Percentiles rank a stretch among this genome's conserved stretches.
Evolutionary conservation across 108 stramenopile genomes (phyloP).

Genomic region (Discostella pseudostelligera): DNA sequence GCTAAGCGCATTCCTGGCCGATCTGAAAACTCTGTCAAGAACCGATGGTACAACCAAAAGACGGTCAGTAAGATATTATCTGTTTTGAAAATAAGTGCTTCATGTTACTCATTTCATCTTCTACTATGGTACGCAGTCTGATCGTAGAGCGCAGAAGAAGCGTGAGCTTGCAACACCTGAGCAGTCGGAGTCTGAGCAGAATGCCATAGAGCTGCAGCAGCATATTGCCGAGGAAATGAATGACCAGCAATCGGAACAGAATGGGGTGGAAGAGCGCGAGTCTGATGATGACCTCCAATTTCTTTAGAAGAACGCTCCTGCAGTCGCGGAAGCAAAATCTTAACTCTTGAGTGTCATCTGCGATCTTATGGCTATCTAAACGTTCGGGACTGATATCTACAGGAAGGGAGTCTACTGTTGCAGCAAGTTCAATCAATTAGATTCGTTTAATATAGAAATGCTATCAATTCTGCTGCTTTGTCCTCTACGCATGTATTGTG

Average conservation of each 20-base stretch:
- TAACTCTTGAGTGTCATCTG: too few relatives aligned
- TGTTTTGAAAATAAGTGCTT: too few relatives aligned
- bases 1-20: constrained; percentile 88
- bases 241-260: neutral
- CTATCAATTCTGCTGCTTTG: too few relatives aligned
- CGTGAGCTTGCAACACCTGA: neutral
- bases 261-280: neutral
- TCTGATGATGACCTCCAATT: neutral
- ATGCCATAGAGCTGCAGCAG: neutral
- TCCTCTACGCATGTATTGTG: too few relatives aligned
- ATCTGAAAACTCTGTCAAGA: constrained; percentile 93
- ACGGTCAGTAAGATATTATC: constrained; percentile 35
- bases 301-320: too few relatives aligned
- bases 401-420: too few relatives aligned
- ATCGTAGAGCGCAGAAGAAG: constrained; percentile 3
- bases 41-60: constrained; percentile 85
- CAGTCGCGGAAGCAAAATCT: too few relatives aligned
- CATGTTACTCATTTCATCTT: too few relatives aligned
- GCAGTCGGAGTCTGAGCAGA: neutral
- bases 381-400: too few relatives aligned
- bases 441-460: too few relatives aligned
- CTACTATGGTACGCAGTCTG: neutral
- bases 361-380: too few relatives aligned
- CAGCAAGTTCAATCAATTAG: too few relatives aligned
- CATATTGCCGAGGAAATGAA: constrained; percentile 1